Percentiles rank a stretch among this genome's conserved stretches.
Conservation (phyloP, 108 stramenopile genomes). For the Fragilaria crotonensis region DNA sequence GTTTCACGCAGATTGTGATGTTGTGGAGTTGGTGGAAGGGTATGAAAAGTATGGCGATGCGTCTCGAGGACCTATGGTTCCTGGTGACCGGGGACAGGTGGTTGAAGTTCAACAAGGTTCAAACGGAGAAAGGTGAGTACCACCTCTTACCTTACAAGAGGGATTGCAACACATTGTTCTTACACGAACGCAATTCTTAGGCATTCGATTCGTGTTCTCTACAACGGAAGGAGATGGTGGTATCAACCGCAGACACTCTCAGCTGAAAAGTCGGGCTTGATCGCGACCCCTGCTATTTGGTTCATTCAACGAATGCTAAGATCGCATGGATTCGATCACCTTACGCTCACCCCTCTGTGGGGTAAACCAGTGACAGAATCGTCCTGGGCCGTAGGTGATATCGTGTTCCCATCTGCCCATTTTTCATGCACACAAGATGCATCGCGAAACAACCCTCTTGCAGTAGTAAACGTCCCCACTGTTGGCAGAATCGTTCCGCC, state of each 20-base stretch:
- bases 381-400: constrained; percentile 32
- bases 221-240: constrained; percentile 38
- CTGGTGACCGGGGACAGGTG: constrained; percentile 27
- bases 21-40: constrained; percentile 32
- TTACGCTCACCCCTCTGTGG: constrained; percentile 10
- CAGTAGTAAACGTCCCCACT: no score
- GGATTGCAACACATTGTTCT: no score
- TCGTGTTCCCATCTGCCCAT: constrained; percentile 20
- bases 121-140: constrained; percentile 17
- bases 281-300: constrained; percentile 28
- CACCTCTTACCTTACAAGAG: no score
- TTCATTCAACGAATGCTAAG: constrained; percentile 29
- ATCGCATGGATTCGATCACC: constrained; percentile 25
- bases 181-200: no score
- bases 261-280: constrained; percentile 28
- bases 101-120: constrained; percentile 32
- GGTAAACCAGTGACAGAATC: constrained; percentile 16
- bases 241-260: constrained; percentile 39
- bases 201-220: constrained; percentile 31
- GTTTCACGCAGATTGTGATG: constrained; percentile 20
- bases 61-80: constrained; percentile 27
- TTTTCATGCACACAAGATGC: no score
- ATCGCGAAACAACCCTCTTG: no score
- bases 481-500: no score
- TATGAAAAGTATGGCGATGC: constrained; percentile 41